These are phyloP conservation scores for Ogataea glucozyma DNA, from an alignment of 805 yeast species.

Conservation along the genomic window DNA sequence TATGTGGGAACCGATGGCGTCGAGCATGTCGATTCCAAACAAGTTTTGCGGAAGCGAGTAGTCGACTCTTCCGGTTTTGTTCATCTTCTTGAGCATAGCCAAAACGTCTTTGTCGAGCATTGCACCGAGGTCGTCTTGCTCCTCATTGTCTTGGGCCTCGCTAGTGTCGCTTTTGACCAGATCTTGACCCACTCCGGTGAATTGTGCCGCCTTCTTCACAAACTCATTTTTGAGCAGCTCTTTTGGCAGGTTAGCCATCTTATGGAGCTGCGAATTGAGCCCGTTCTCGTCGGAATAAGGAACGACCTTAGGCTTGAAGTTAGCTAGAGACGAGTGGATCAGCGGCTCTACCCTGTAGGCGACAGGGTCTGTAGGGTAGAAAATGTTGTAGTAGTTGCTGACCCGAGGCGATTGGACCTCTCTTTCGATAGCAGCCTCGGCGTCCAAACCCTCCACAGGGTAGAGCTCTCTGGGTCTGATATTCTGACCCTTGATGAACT, in stretches of 20 bases:
- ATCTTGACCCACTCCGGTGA: constrained; percentile 18
- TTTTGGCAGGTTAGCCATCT: constrained; percentile 21
- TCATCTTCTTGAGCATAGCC: constrained; percentile 46
- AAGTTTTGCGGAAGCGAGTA: constrained; percentile 76
- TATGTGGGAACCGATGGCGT: constrained; percentile 86
- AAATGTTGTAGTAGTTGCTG: constrained; percentile 72
- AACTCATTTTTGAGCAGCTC: constrained; percentile 32
- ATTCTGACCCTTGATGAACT: constrained; percentile 64
- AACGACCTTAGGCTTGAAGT: constrained; percentile 54
- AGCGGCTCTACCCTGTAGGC: constrained; percentile 90
- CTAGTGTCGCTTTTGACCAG: neutral
- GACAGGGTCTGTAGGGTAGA: constrained; percentile 90
- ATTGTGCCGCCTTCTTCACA: constrained; percentile 20
- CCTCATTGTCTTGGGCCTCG: neutral
- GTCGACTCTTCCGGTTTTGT: constrained; percentile 78
- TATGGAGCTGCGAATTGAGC: constrained; percentile 40
- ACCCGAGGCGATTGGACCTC: constrained; percentile 52
- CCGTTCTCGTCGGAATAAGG: constrained; percentile 53
- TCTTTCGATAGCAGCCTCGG: constrained; percentile 13
- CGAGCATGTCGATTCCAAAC: constrained; percentile 74
- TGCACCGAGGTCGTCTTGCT: constrained; percentile 6
- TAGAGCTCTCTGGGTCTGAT: constrained; percentile 45
- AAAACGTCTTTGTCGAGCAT: constrained; percentile 33
- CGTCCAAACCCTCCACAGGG: constrained; percentile 10
- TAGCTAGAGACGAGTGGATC: constrained; percentile 49